Percentiles rank a stretch among this genome's conserved stretches.
Conservation (phyloP, 371 early-diverging fungal species). For the Mortierella polycephala region DNA sequence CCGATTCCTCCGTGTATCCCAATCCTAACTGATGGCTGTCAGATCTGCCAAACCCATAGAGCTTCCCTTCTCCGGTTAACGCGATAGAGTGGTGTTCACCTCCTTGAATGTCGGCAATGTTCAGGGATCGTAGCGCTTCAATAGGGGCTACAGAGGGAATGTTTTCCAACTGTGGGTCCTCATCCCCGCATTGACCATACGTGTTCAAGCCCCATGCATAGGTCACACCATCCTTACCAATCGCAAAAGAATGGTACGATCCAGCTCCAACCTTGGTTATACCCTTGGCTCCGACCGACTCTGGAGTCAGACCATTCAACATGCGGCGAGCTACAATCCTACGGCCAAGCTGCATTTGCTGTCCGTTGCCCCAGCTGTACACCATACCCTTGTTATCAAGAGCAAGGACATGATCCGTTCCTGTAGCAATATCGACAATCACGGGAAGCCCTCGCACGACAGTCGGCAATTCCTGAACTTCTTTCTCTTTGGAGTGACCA, state of each 20-base stretch:
- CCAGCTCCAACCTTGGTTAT: slow-evolving; percentile 84
- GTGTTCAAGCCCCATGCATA: slow-evolving; percentile 97
- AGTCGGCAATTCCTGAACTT: slow-evolving; percentile 65
- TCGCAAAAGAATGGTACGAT: slow-evolving; percentile 88
- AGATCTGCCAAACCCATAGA: slow-evolving; percentile 88
- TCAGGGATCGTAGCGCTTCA: slow-evolving; percentile 58
- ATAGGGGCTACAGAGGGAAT: slow-evolving; percentile 60
- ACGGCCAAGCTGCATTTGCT: slow-evolving; percentile 93
- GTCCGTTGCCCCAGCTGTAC: slow-evolving; percentile 96
- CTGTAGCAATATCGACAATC: slow-evolving; percentile 86
- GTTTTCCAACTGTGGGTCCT: slow-evolving; percentile 57
- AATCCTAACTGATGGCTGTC: slow-evolving; percentile 97
- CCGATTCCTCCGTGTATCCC: slow-evolving; percentile 59
- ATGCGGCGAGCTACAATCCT: slow-evolving; percentile 76
- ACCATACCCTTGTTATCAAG: slow-evolving; percentile 81
- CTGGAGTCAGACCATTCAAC: slow-evolving; percentile 69
- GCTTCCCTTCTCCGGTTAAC: slow-evolving; percentile 75
- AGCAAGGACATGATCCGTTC: slow-evolving; percentile 93
- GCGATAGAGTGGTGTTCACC: slow-evolving; percentile 93
- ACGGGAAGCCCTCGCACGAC: slow-evolving; percentile 42
- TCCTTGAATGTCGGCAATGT: slow-evolving; percentile 68
- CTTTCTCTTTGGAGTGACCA: slow-evolving; percentile 71
- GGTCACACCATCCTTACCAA: slow-evolving; percentile 71
- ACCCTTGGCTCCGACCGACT: slow-evolving; percentile 61
- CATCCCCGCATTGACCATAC: slow-evolving; percentile 90